Conservation (phyloP, 2,329 filamentous ascomycete genomes). For the Aspergillus sp. region DNA sequence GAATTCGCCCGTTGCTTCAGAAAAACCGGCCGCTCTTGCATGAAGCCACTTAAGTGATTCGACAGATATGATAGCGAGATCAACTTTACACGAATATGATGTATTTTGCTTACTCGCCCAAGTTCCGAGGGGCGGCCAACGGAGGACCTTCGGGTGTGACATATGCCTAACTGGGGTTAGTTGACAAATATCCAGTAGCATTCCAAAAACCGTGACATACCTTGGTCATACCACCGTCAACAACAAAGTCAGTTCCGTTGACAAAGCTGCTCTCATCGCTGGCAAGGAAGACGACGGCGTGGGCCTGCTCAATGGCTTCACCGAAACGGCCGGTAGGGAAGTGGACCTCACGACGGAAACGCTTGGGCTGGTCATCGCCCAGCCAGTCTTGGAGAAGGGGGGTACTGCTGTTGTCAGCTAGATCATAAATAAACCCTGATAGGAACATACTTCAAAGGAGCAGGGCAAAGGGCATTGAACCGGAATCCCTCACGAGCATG, state of each 20-base stretch:
- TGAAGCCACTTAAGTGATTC: too few species aligned
- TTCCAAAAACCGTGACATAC: not conserved
- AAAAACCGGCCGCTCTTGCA: too few species aligned
- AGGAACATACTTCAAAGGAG: constrained; percentile 63
- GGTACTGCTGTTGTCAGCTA: constrained; percentile 46
- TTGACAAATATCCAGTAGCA: not conserved
- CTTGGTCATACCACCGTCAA: constrained; percentile 89
- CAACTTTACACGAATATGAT: too few species aligned
- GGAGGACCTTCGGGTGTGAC: constrained; percentile 56
- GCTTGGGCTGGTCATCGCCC: constrained; percentile 76
- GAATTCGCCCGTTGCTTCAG: too few species aligned
- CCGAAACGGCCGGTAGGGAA: constrained; percentile 85
- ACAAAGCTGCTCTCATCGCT: constrained; percentile 86
- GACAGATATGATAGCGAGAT: too few species aligned
- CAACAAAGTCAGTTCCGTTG: constrained; percentile 85
- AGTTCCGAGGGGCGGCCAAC: constrained; percentile 48
- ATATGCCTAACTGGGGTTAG: constrained; percentile 54
- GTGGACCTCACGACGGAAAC: constrained; percentile 75
- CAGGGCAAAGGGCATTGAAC: constrained; percentile 87
- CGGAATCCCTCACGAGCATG: constrained; percentile 83
- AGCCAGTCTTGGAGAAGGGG: constrained; percentile 90
- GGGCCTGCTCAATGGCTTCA: constrained; percentile 88
- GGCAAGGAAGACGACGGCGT: constrained; percentile 79
- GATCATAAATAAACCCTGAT: too few species aligned
- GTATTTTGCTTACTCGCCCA: constrained; percentile 13